Percentiles rank a stretch among this genome's conserved stretches.
Conservation (phyloP, 192 early-diverging fungal species). For the Linnemannia hyalina region DNA sequence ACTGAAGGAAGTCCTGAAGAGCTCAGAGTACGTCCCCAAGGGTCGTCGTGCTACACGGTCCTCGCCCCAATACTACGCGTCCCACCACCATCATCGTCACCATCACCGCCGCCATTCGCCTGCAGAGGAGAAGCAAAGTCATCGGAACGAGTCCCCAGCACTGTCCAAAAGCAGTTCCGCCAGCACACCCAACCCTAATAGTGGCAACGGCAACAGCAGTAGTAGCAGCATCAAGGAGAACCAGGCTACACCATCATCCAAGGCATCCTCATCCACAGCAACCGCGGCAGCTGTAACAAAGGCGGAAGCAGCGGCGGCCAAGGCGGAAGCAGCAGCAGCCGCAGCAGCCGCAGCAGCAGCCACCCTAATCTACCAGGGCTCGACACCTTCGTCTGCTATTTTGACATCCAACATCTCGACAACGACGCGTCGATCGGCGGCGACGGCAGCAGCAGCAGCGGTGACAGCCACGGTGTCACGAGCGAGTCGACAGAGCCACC, state of each 20-base stretch:
- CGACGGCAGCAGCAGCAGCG: conserved; percentile 43
- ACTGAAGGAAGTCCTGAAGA: conserved; percentile 47
- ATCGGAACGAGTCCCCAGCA: conserved; percentile 20
- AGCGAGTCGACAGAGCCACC: conserved; percentile 17
- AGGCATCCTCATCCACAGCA: background rate
- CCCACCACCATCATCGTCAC: conserved; percentile 1
- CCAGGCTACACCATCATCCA: background rate
- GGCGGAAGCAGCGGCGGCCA: background rate
- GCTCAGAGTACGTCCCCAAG: conserved; percentile 34
- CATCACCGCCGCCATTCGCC: conserved; percentile 20
- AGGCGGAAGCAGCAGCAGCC: background rate
- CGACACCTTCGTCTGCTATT: conserved; percentile 42
- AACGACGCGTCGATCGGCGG: conserved; percentile 45
- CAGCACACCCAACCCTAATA: background rate
- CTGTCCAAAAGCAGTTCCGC: background rate
- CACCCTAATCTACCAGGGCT: conserved; percentile 6
- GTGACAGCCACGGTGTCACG: conserved; percentile 36
- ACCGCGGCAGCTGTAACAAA: background rate
- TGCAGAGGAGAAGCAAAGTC: conserved; percentile 27
- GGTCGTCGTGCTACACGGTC: conserved; percentile 49
- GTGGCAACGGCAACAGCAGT: background rate
- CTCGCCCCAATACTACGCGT: conserved; percentile 24
- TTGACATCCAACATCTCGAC: conserved; percentile 44
- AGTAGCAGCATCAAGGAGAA: background rate
- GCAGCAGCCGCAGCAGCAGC: background rate